Percentiles rank a stretch among this genome's conserved stretches.
Conservation (phyloP, 768 basidiomycete species). For the Tulasnella sp. region DNA sequence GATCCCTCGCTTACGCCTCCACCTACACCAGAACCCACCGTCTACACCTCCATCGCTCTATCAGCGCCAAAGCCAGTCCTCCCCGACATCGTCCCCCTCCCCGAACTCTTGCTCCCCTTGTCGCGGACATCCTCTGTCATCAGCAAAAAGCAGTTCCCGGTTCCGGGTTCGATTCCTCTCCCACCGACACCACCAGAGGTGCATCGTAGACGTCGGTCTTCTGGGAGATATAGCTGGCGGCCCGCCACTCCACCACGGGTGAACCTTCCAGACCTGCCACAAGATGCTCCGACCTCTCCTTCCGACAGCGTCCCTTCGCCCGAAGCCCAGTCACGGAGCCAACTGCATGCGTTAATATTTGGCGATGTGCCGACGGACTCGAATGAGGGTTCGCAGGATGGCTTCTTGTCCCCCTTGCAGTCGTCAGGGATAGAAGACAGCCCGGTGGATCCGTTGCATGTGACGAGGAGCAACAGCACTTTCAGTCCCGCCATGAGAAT, state of each 20-base stretch:
- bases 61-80: neutral
- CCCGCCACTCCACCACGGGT: neutral
- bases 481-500: too few relatives aligned
- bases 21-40: constrained; percentile 1
- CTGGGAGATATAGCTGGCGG: too few relatives aligned
- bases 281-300: neutral
- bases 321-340: neutral
- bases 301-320: neutral
- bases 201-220: too few relatives aligned
- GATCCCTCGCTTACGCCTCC: neutral
- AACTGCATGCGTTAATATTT: constrained; percentile 13
- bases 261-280: neutral
- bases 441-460: too few relatives aligned
- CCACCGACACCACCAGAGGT: neutral
- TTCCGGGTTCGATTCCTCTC: neutral
- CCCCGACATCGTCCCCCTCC: too few relatives aligned
- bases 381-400: too few relatives aligned
- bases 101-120: too few relatives aligned
- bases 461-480: too few relatives aligned
- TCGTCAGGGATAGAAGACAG: too few relatives aligned
- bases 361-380: neutral
- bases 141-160: neutral
- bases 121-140: too few relatives aligned
- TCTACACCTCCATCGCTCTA: constrained; percentile 4
- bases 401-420: too few relatives aligned